Conservation (phyloP, 345 rosid genomes). For the Lepidium aucheri region DNA sequence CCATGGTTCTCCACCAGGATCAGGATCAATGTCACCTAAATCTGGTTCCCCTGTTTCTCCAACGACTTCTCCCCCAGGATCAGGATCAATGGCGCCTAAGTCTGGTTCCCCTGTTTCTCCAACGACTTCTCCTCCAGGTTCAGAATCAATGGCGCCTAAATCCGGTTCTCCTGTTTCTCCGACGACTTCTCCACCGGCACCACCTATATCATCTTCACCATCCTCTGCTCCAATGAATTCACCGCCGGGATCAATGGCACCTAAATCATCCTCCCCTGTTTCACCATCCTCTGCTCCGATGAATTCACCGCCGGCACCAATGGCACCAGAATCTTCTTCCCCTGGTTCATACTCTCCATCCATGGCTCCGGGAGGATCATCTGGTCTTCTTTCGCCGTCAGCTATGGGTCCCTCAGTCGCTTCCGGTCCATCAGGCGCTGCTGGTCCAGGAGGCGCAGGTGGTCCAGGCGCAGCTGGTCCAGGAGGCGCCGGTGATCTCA, state of each 20-base stretch:
- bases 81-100: background rate
- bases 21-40: background rate
- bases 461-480: background rate
- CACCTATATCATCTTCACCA: background rate
- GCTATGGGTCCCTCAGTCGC: background rate
- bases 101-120: slow-evolving; percentile 17
- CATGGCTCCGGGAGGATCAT: slow-evolving; percentile 10
- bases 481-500: slow-evolving; percentile 10
- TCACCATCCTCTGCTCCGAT: background rate
- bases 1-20: background rate
- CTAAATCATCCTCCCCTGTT: slow-evolving; percentile 4
- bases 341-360: background rate
- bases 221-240: slow-evolving; percentile 23
- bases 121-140: background rate
- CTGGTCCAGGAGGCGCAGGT: too few relatives aligned
- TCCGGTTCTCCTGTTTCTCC: background rate
- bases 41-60: slow-evolving; percentile 16
- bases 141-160: background rate
- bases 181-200: background rate
- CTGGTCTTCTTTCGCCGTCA: background rate
- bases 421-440: background rate
- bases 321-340: background rate
- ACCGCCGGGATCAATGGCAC: slow-evolving; percentile 7
- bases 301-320: background rate
- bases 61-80: background rate